Conservation (phyloP, 306 rosid genomes). For the Lathyrus tuberosus region DNA sequence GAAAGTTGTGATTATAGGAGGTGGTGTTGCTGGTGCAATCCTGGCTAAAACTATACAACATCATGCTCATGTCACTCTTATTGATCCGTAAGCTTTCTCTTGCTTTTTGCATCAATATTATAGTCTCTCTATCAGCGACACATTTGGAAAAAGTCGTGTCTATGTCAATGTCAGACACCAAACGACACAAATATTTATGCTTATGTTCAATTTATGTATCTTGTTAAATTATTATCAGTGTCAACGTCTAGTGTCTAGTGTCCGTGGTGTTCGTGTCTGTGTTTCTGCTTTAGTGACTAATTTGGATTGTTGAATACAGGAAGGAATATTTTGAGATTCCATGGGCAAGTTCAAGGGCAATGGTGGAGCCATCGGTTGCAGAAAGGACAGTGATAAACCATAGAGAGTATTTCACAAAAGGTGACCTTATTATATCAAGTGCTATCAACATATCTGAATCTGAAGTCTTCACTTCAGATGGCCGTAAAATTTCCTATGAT, state of each 20-base stretch:
- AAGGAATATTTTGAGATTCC: slow-evolving; percentile 95
- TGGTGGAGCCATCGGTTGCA: slow-evolving; percentile 83
- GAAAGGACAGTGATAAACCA: slow-evolving; percentile 75
- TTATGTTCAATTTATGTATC: too few relatives aligned
- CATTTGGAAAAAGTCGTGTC: too few relatives aligned
- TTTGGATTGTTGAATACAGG: slow-evolving; percentile 46
- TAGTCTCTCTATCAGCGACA: too few relatives aligned
- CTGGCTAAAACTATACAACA: slow-evolving; percentile 67
- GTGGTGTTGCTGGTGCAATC: slow-evolving; percentile 82
- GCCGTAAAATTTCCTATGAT: slow-evolving; percentile 60
- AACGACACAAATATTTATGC: too few relatives aligned
- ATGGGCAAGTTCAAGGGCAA: slow-evolving; percentile 77
- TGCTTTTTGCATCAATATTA: background rate
- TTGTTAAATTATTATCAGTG: too few relatives aligned
- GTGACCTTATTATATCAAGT: slow-evolving; percentile 55
- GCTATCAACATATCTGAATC: slow-evolving; percentile 64
- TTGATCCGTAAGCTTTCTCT: slow-evolving; percentile 65
- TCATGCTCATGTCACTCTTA: slow-evolving; percentile 61
- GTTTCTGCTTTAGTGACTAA: background rate
- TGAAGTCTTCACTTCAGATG: slow-evolving; percentile 72
- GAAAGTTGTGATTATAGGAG: slow-evolving; percentile 79
- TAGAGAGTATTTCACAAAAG: slow-evolving; percentile 71
- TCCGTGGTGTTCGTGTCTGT: too few relatives aligned
- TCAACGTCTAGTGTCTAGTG: too few relatives aligned
- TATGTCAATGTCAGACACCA: too few relatives aligned